Evolutionary conservation across 148 eudicot genomes (phyloP).

Genomic region (Fallopia convolvulus): DNA sequence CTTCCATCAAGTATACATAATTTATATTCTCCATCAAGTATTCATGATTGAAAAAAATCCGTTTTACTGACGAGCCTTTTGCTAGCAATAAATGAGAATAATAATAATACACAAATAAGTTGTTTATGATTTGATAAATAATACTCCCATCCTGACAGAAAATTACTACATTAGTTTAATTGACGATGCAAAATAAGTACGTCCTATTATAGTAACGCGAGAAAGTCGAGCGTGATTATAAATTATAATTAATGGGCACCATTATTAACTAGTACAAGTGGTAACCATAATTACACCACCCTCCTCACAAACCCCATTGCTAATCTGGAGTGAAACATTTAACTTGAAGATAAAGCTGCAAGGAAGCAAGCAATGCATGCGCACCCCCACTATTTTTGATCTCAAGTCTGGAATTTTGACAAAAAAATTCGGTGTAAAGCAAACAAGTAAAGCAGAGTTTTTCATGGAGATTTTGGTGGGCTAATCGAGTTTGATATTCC

Average conservation of each 20-base stretch:
- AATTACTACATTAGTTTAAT: background rate
- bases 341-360: background rate
- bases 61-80: background rate
- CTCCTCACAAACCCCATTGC: background rate
- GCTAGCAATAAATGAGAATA: background rate
- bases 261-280: background rate
- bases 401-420: background rate
- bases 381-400: background rate
- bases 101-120: background rate
- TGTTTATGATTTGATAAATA: background rate
- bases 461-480: background rate
- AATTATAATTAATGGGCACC: background rate
- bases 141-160: background rate
- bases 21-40: conserved; percentile 7
- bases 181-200: background rate
- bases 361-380: background rate
- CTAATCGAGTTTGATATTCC: background rate
- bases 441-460: background rate
- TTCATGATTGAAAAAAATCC: background rate
- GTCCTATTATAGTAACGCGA: background rate
- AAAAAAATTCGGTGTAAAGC: conserved; percentile 3
- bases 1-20: background rate
- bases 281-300: background rate
- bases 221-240: conserved; percentile 2
- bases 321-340: background rate